Evolutionary conservation across 192 early-diverging fungal species (phyloP).

Genomic region (Anaeromyces robustus): DNA sequence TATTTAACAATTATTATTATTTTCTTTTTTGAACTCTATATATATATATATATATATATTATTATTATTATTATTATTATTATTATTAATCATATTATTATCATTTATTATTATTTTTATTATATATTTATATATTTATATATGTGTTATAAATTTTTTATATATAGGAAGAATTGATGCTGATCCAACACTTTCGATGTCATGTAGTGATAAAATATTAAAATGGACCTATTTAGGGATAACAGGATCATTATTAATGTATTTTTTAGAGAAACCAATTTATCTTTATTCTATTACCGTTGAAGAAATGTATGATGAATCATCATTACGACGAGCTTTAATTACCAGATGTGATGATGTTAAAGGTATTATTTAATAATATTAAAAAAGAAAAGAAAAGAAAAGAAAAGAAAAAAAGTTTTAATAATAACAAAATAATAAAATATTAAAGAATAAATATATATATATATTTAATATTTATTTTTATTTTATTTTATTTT

Average conservation of each 20-base stretch:
- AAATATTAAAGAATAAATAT: no score
- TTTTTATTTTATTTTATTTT: not conserved
- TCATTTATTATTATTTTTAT: no score
- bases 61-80: no score
- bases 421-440: not conserved
- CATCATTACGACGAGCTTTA: conserved; percentile 48
- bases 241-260: conserved; percentile 48
- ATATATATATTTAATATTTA: no score
- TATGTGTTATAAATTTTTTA: not conserved
- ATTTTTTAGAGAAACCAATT: conserved; percentile 40
- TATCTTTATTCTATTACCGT: conserved; percentile 48
- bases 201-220: conserved; percentile 78
- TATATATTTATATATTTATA: not conserved
- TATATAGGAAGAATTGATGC: conserved; percentile 42
- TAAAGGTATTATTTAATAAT: conserved; percentile 3
- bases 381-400: no score
- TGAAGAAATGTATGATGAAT: conserved; percentile 48
- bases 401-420: not conserved
- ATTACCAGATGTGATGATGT: conserved; percentile 24
- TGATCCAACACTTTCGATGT: conserved; percentile 56
- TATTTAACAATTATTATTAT: no score
- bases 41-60: no score
- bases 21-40: no score
- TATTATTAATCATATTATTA: no score
- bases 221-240: conserved; percentile 74